Evolutionary conservation across 768 basidiomycete species (phyloP).

Genomic region (Bullera alba): DNA sequence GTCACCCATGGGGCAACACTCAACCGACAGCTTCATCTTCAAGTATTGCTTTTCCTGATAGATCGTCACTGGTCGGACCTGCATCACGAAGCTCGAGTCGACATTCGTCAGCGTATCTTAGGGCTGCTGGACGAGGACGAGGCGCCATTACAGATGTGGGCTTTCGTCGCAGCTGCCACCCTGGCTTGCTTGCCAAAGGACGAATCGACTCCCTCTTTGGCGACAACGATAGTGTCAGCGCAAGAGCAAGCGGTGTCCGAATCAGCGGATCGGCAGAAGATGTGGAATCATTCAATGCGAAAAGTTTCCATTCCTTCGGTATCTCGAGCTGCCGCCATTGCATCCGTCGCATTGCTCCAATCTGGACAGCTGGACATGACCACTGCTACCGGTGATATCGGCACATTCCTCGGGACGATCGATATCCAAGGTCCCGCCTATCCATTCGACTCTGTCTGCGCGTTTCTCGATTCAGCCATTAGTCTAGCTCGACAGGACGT

Average conservation of each 20-base stretch:
- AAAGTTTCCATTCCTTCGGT: conserved; percentile 37
- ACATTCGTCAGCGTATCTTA: conserved; percentile 55
- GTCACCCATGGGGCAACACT: conserved; percentile 3
- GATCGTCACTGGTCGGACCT: conserved; percentile 67
- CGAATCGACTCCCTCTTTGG: neutral
- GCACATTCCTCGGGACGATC: conserved; percentile 69
- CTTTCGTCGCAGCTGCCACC: conserved; percentile 56
- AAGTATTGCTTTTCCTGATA: conserved; percentile 76
- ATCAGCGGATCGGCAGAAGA: too few relatives aligned
- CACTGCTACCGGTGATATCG: conserved; percentile 64
- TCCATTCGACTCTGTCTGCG: conserved; percentile 84
- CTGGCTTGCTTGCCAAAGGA: conserved; percentile 53
- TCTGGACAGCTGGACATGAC: conserved; percentile 50
- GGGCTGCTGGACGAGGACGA: conserved; percentile 63
- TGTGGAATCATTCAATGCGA: neutral
- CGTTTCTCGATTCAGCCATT: conserved; percentile 65
- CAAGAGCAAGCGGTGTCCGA: neutral
- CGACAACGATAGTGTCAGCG: neutral
- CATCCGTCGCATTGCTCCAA: conserved; percentile 55
- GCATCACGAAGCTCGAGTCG: conserved; percentile 55
- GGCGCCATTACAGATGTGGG: conserved; percentile 67
- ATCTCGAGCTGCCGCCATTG: conserved; percentile 73
- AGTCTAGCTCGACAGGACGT: conserved; percentile 71
- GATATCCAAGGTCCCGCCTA: conserved; percentile 82
- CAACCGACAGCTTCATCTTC: conserved; percentile 52